A percentile compares a stretch with the other conserved stretches of the same genome.
These are phyloP conservation scores for Fonsecaea pedrosoi DNA, from an alignment of 2,329 filamentous ascomycete species.

Conservation along the genomic window DNA sequence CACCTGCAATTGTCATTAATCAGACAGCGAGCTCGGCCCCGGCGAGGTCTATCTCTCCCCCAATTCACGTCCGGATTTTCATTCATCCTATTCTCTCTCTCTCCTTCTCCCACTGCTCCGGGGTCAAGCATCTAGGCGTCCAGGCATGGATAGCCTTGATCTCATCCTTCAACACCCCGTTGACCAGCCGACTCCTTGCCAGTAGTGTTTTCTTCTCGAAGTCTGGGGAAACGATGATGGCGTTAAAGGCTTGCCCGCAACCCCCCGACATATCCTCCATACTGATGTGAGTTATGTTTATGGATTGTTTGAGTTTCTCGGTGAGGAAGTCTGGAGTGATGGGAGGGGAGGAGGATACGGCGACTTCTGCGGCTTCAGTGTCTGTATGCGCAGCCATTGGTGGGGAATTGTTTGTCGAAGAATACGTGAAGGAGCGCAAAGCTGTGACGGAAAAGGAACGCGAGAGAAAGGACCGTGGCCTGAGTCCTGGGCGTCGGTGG, in stretches of 20 bases:
- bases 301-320: constrained; percentile 70
- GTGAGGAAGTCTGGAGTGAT: constrained; percentile 77
- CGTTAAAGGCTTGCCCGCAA: constrained; percentile 74
- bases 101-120: constrained; percentile 83
- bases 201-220: constrained; percentile 77
- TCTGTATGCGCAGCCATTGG: constrained; percentile 46
- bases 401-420: constrained; percentile 10
- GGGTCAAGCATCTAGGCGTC: constrained; percentile 92
- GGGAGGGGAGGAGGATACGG: constrained; percentile 56
- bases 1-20: not conserved
- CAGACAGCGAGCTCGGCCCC: not conserved
- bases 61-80: not conserved
- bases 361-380: constrained; percentile 41
- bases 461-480: not conserved
- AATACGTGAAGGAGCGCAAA: not conserved
- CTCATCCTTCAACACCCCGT: constrained; percentile 80
- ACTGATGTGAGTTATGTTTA: constrained; percentile 79
- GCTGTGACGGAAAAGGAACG: not conserved
- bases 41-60: not conserved
- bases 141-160: constrained; percentile 92
- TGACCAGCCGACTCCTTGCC: constrained; percentile 85
- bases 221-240: constrained; percentile 71
- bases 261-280: constrained; percentile 89
- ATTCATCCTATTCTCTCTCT: constrained; percentile 47
- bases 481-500: not conserved